Evolutionary conservation across 192 early-diverging fungal genomes (phyloP).

Genomic region (Podila horticola): DNA sequence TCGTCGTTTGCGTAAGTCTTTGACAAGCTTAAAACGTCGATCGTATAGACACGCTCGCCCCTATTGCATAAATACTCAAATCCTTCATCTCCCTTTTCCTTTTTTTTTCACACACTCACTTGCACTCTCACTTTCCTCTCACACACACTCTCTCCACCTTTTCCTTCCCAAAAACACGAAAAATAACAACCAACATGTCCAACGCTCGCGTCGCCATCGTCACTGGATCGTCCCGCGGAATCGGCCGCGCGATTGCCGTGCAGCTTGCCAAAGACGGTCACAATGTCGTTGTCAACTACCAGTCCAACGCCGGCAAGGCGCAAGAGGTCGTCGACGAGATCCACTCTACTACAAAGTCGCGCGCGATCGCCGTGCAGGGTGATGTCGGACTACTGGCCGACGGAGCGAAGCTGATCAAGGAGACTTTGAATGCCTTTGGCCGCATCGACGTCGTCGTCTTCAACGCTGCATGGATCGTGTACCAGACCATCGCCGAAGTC

Average conservation of each 20-base stretch:
- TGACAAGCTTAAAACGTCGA: too few species aligned
- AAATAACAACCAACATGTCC: constrained; percentile 29
- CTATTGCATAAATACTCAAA: not conserved
- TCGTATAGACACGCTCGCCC: too few species aligned
- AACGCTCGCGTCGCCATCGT: constrained; percentile 83
- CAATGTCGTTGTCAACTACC: constrained; percentile 68
- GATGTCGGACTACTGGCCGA: constrained; percentile 86
- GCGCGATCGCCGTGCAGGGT: constrained; percentile 71
- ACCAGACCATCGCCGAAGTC: constrained; percentile 80
- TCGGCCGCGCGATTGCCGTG: constrained; percentile 89
- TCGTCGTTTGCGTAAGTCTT: too few species aligned
- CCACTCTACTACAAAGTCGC: constrained; percentile 30
- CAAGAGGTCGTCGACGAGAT: constrained; percentile 84
- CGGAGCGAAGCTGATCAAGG: constrained; percentile 79
- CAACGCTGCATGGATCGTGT: constrained; percentile 90
- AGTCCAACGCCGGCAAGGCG: constrained; percentile 81
- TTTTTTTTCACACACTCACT: not conserved
- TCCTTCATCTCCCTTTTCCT: not conserved
- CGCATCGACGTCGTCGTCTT: constrained; percentile 74
- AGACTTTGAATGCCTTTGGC: constrained; percentile 68
- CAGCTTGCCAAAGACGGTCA: constrained; percentile 83
- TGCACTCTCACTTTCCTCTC: not conserved
- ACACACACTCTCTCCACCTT: not conserved
- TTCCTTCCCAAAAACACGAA: not conserved
- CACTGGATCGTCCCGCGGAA: constrained; percentile 93